Conservation (phyloP, 1,284 basidiomycete species). For the Gomphus bonarii region DNA sequence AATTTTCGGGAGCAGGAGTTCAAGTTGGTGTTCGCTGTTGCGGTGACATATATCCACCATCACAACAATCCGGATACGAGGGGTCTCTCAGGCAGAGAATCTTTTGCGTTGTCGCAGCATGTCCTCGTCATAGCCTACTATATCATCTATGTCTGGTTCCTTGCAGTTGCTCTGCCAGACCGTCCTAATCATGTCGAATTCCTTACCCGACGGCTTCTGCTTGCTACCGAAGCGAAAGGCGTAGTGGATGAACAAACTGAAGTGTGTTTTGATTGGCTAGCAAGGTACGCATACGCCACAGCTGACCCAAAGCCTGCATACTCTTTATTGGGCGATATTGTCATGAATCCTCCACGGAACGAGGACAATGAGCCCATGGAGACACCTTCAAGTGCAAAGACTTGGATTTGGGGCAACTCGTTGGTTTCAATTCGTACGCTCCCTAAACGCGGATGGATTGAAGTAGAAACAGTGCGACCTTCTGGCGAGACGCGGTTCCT, state of each 20-base stretch:
- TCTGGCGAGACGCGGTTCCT: conserved; percentile 82
- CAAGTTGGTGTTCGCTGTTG: conserved; percentile 92
- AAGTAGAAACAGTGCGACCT: conserved; percentile 77
- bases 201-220: conserved; percentile 80
- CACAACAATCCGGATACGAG: conserved; percentile 63
- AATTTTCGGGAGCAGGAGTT: conserved; percentile 94
- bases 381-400: conserved; percentile 47
- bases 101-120: conserved; percentile 91
- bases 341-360: conserved; percentile 41
- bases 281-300: conserved; percentile 89
- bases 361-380: conserved; percentile 23
- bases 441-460: conserved; percentile 78
- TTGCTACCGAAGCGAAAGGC: conserved; percentile 75
- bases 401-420: conserved; percentile 84
- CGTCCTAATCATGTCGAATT: conserved; percentile 77
- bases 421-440: conserved; percentile 79
- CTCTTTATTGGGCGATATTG: conserved; percentile 69
- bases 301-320: conserved; percentile 85
- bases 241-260: conserved; percentile 86
- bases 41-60: conserved; percentile 89
- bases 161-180: conserved; percentile 80
- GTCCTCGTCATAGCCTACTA: conserved; percentile 92
- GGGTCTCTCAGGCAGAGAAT: conserved; percentile 38
- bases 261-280: conserved; percentile 97
- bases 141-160: conserved; percentile 93